Conservation (phyloP, 163 green algal species). For the Prototheca wickerhamii region DNA sequence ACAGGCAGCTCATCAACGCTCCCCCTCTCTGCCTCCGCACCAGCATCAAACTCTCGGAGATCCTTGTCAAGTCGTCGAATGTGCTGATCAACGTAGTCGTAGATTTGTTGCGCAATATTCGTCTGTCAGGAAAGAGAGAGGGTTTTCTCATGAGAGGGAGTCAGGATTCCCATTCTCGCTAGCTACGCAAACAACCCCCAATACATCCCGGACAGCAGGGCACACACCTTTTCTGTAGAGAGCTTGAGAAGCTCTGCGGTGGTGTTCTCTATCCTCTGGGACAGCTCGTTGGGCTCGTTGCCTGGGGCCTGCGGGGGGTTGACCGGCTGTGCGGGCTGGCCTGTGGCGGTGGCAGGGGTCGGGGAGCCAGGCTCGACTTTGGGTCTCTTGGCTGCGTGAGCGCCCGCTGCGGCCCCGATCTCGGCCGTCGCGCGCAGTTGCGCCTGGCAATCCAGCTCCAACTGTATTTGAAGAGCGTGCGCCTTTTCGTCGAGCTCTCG, state of each 20-base stretch:
- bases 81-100: conserved; percentile 63
- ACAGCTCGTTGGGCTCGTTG: not conserved
- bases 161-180: too few relatives aligned
- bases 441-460: conserved; percentile 27
- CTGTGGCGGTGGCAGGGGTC: too few relatives aligned
- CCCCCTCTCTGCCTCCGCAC: not conserved
- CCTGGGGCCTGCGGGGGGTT: not conserved
- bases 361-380: too few relatives aligned
- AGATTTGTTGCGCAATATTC: conserved; percentile 46
- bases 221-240: conserved; percentile 6
- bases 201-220: conserved; percentile 20
- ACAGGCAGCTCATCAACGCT: not conserved
- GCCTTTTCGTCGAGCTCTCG: conserved; percentile 44
- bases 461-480: conserved; percentile 25
- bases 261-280: not conserved
- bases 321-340: not conserved
- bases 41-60: conserved; percentile 44
- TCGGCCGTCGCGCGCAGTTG: conserved; percentile 25
- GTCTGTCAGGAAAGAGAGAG: conserved; percentile 2
- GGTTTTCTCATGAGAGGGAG: conserved; percentile 7
- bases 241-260: conserved; percentile 1
- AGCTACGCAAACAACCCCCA: conserved; percentile 5
- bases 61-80: conserved; percentile 63
- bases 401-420: conserved; percentile 7
- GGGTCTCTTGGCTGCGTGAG: not conserved